phyloP scores from a whole-genome alignment of 2,329 filamentous ascomycete genomes.

The Talaromyces rugulosus region DNA sequence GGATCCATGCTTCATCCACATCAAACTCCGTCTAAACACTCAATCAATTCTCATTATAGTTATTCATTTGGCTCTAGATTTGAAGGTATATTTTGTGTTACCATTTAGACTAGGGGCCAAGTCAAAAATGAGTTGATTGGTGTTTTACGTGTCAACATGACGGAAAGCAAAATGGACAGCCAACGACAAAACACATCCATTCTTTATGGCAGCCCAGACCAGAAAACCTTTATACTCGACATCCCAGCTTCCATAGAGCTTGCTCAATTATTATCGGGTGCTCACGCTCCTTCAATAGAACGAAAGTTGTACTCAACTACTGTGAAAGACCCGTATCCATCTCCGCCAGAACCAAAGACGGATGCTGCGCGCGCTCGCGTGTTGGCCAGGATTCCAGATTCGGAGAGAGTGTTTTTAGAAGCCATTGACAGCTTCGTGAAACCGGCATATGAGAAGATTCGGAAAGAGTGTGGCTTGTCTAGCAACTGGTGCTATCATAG shows the following conservation, averaged over 20 bases:
- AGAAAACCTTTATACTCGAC: slow-evolving; percentile 51
- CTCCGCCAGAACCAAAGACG: slow-evolving; percentile 49
- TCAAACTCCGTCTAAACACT: background rate
- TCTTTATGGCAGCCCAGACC: slow-evolving; percentile 47
- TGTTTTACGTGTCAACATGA: background rate
- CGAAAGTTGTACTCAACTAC: slow-evolving; percentile 45
- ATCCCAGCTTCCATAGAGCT: slow-evolving; percentile 54
- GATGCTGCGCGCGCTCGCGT: slow-evolving; percentile 40
- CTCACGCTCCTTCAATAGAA: background rate
- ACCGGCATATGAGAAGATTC: slow-evolving; percentile 35
- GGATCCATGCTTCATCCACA: background rate
- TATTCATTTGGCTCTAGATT: background rate
- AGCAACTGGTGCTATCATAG: background rate
- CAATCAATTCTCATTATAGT: background rate
- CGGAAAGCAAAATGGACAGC: background rate
- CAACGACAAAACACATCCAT: slow-evolving; percentile 26
- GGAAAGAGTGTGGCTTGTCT: background rate
- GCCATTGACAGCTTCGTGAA: slow-evolving; percentile 27
- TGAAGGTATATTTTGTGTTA: background rate
- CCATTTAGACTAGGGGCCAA: background rate
- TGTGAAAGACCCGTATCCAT: slow-evolving; percentile 43
- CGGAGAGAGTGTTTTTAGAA: slow-evolving; percentile 26
- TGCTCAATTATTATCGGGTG: slow-evolving; percentile 42
- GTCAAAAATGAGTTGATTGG: background rate
- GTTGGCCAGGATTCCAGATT: slow-evolving; percentile 28